Evolutionary conservation across 1,284 basidiomycete genomes (phyloP), one percentile per base, ranked within the genome.

Genomic region (Tetrapyrgos nigripes): DNA sequence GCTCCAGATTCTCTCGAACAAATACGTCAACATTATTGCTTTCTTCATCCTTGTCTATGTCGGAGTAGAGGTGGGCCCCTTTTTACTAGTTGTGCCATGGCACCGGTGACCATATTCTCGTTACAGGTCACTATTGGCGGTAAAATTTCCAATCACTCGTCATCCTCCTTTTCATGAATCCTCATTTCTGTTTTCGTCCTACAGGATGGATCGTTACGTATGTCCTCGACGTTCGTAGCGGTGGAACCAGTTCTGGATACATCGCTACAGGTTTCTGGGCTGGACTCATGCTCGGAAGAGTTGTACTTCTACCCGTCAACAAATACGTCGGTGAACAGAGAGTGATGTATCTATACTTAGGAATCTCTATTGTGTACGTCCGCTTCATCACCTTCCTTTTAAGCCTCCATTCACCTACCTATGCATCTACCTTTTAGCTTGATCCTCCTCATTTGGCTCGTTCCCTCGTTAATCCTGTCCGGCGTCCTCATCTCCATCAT

Each of bases 11-110:
- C 62, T 89, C 56, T 68, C 75, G n/a, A 73, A 80, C 28, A 79
- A 75, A 51, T 75, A 79, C 4, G 84, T 89, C 1, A 85, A 89
- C 63, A 70, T 83, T 28, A 71, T 89, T 14, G 84, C 87, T 0
- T 73, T 86, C 53, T 91, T 86, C 67, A 77, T 83, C 24, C 73
- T 88, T n/a, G 80, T 89, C 11, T 89, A 89, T 66, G 86, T 89
- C 44, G 88, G 88, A 4, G 79, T 85, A 0, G 87, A 89, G 64
- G 79, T 80, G 6, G 11, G 47, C n/a, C 44, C 44, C 8, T 8
- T 45, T 21, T 17, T 10, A 28, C 17, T 23, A 49, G 11, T 13
- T 29, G 10, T 50, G 19, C n/a, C 21, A 23, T 49, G 9, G 17
- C 11, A 26, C 9, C 10, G 21, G 4, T 26, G 19, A 48, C 19